phyloP scores from a whole-genome alignment of 495 filamentous ascomycete species.

The Neurospora sp. region DNA sequence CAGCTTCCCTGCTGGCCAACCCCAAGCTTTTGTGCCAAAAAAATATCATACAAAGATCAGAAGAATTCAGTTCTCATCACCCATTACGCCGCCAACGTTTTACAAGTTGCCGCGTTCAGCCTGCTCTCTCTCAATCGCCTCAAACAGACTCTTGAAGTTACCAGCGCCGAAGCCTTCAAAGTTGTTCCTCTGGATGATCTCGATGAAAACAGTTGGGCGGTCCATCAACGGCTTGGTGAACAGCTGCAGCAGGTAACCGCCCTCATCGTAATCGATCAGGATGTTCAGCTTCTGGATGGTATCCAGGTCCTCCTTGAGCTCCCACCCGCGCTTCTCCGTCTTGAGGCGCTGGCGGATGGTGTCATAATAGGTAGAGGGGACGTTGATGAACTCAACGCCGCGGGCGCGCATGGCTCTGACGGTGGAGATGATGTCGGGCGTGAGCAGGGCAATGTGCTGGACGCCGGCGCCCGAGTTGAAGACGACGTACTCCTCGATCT shows the following conservation, averaged over 20 bases:
- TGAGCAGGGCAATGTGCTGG: slow-evolving; percentile 83
- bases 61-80: neutral
- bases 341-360: slow-evolving; percentile 58
- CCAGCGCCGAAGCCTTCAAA: slow-evolving; percentile 87
- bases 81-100: neutral
- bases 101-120: slow-evolving; percentile 69
- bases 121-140: slow-evolving; percentile 88
- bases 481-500: slow-evolving; percentile 88
- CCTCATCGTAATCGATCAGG: slow-evolving; percentile 85
- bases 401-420: slow-evolving; percentile 65
- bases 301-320: slow-evolving; percentile 66
- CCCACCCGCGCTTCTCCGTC: slow-evolving; percentile 37
- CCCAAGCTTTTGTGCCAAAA: neutral
- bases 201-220: slow-evolving; percentile 84
- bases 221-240: slow-evolving; percentile 93
- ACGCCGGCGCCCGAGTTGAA: slow-evolving; percentile 82
- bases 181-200: slow-evolving; percentile 82
- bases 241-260: slow-evolving; percentile 72
- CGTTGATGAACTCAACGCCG: slow-evolving; percentile 81
- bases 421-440: slow-evolving; percentile 61
- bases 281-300: slow-evolving; percentile 64
- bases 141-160: slow-evolving; percentile 90
- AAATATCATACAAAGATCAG: neutral
- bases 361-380: slow-evolving; percentile 76
- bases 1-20: neutral